These are phyloP conservation scores for Saccharomycopsis selenospora DNA, from an alignment of 805 yeast species.

Conservation along the genomic window DNA sequence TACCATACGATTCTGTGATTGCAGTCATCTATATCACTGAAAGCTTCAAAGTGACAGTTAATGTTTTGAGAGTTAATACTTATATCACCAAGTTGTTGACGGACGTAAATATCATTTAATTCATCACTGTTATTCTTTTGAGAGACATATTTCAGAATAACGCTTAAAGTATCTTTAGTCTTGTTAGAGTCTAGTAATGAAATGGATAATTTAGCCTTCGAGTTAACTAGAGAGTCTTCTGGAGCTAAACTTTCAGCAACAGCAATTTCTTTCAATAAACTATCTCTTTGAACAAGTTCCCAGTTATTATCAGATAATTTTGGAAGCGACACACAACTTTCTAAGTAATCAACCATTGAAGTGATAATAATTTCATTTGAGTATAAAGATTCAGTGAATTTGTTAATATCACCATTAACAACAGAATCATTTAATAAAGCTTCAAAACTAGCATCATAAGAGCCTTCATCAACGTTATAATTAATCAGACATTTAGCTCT, in stretches of 20 bases:
- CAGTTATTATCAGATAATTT: constrained; percentile 8
- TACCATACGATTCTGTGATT: background rate
- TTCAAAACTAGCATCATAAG: constrained; percentile 24
- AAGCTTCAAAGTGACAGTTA: background rate
- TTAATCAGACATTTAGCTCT: constrained; percentile 20
- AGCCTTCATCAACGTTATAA: constrained; percentile 23
- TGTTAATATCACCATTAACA: constrained; percentile 24
- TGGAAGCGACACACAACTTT: constrained; percentile 18
- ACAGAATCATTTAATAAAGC: constrained; percentile 25
- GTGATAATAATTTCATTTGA: constrained; percentile 28
- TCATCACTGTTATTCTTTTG: constrained; percentile 11
- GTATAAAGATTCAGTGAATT: constrained; percentile 24
- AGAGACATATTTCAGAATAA: constrained; percentile 8
- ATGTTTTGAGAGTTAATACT: background rate
- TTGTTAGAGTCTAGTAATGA: constrained; percentile 23
- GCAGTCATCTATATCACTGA: constrained; percentile 3
- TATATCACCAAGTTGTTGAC: background rate
- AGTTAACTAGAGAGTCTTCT: constrained; percentile 24
- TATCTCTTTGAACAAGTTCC: constrained; percentile 13
- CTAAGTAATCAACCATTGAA: constrained; percentile 24
- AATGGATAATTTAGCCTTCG: constrained; percentile 27
- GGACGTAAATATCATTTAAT: constrained; percentile 4
- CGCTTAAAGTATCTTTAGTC: constrained; percentile 7
- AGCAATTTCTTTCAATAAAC: constrained; percentile 24
- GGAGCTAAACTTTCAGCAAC: constrained; percentile 26